Conservation (phyloP, 192 early-diverging fungal genomes). For the Mortierella hygrophila region DNA sequence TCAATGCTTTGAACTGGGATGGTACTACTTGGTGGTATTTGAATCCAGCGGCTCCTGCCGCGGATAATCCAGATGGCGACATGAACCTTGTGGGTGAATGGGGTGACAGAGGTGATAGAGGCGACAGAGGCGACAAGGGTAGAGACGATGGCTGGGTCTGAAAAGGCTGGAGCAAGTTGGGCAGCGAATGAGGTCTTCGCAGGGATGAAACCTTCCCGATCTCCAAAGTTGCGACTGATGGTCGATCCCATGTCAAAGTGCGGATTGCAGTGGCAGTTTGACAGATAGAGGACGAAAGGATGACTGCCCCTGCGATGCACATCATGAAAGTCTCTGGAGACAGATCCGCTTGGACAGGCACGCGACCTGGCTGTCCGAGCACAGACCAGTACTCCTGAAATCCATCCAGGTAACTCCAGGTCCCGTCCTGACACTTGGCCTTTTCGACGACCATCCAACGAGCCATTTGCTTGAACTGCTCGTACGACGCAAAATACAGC, state of each 20-base stretch:
- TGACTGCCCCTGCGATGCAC: slow-evolving; percentile 37
- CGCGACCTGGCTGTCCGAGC: background rate
- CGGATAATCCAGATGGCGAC: slow-evolving; percentile 4
- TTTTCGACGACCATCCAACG: slow-evolving; percentile 12
- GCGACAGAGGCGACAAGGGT: background rate
- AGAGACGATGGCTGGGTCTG: background rate
- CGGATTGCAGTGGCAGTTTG: slow-evolving; percentile 28
- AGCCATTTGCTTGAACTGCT: slow-evolving; percentile 38
- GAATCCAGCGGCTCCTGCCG: background rate
- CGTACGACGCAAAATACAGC: slow-evolving; percentile 48
- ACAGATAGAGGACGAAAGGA: slow-evolving; percentile 30
- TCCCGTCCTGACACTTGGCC: background rate
- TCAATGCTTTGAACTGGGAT: slow-evolving; percentile 31
- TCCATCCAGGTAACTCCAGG: background rate
- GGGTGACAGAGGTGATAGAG: slow-evolving; percentile 8
- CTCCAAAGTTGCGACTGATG: background rate
- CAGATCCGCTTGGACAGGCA: slow-evolving; percentile 1
- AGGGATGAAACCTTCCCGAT: background rate
- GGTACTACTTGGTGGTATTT: slow-evolving; percentile 13
- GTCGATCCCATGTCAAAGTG: background rate
- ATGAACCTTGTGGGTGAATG: slow-evolving; percentile 18
- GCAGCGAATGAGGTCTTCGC: background rate
- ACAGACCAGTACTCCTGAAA: slow-evolving; percentile 10
- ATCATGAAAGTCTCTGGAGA: slow-evolving; percentile 29
- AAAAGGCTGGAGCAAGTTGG: background rate